phyloP scores from a whole-genome alignment of 106 monocot genomes.

The Dactylorhiza incarnata region DNA sequence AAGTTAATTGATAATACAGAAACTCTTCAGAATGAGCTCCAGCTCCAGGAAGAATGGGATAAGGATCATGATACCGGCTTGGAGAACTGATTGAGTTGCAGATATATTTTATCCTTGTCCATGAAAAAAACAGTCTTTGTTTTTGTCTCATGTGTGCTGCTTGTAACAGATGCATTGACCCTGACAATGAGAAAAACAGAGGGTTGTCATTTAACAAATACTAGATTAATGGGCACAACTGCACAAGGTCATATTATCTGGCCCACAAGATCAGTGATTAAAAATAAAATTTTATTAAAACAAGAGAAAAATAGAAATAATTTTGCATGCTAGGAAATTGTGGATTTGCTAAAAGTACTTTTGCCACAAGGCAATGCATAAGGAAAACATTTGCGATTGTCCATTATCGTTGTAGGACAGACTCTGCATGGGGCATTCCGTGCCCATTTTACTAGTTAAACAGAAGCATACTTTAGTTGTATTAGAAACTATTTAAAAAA shows the following conservation, averaged over 20 bases:
- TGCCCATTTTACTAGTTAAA: no score
- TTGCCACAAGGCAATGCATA: no score
- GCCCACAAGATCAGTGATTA: no score
- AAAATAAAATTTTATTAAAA: no score
- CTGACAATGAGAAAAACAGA: conserved; percentile 23
- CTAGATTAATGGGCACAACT: not conserved
- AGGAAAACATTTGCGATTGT: no score
- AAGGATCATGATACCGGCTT: conserved; percentile 43
- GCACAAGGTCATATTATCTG: no score
- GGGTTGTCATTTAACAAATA: not conserved
- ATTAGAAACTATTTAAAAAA: not conserved
- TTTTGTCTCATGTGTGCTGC: conserved; percentile 90
- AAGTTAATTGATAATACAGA: conserved; percentile 4
- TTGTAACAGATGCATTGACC: conserved; percentile 84
- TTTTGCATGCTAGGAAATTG: no score
- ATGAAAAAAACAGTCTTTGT: conserved; percentile 88
- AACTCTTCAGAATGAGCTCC: conserved; percentile 8
- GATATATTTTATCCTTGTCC: conserved; percentile 90
- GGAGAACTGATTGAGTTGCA: conserved; percentile 81
- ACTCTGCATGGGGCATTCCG: no score
- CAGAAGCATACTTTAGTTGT: not conserved
- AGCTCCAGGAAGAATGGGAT: not conserved
- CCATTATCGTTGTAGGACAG: no score
- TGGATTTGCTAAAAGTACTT: no score
- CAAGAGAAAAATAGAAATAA: no score